These are phyloP conservation scores for Wallacemonas sp. DNA, from an alignment of 208 protist species.

Conservation along the genomic window DNA sequence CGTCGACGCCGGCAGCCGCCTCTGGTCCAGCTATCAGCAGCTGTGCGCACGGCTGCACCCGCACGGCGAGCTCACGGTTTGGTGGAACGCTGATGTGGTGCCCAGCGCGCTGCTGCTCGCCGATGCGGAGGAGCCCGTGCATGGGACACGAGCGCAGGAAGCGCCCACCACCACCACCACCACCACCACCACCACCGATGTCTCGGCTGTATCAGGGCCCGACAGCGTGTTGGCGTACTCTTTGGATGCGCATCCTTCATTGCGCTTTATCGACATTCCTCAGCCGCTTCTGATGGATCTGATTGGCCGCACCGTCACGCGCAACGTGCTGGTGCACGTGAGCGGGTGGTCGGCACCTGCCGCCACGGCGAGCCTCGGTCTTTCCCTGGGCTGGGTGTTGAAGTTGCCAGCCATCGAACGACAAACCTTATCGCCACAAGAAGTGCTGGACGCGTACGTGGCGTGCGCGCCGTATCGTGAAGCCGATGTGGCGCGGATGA, in stretches of 20 bases:
- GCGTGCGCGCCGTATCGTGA: conserved; percentile 17
- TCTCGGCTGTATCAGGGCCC: no score
- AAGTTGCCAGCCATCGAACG: conserved; percentile 7
- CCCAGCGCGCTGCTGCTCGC: conserved; percentile 17
- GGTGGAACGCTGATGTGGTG: conserved; percentile 59
- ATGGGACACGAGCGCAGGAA: no score
- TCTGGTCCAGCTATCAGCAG: conserved; percentile 1
- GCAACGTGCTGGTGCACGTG: not conserved
- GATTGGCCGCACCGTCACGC: not conserved
- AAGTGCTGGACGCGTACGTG: not conserved
- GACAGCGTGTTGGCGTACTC: not conserved
- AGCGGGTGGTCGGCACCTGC: not conserved
- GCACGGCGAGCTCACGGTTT: conserved; percentile 29
- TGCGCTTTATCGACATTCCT: conserved; percentile 14
- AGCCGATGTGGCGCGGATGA: conserved; percentile 21
- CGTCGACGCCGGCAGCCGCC: not conserved
- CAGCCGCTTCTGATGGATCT: not conserved
- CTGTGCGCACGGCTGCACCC: not conserved
- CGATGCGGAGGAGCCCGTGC: not conserved
- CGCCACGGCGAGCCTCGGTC: conserved; percentile 6
- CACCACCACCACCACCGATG: no score
- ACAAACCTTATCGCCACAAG: not conserved
- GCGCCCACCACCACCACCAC: no score
- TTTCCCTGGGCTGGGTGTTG: conserved; percentile 51
- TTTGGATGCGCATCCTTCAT: not conserved